These are phyloP conservation scores for Paecilomyces sp. DNA, from an alignment of 2,329 filamentous ascomycete genomes.

Conservation along the genomic window DNA sequence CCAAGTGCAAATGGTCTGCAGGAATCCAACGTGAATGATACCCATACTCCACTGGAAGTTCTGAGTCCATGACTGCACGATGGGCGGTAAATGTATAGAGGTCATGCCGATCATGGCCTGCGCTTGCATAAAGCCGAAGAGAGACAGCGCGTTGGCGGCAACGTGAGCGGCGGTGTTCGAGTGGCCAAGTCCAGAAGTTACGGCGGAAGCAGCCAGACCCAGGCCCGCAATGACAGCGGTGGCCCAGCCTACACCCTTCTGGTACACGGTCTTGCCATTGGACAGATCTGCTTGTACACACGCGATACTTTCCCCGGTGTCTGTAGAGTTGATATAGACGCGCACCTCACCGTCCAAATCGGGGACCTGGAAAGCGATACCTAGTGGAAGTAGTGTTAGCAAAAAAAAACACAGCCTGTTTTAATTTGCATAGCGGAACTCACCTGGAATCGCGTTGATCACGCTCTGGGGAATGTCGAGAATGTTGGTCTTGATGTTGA, in stretches of 20 bases:
- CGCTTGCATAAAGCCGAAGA: slow-evolving; percentile 90
- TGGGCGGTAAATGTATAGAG: slow-evolving; percentile 72
- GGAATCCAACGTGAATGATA: slow-evolving; percentile 78
- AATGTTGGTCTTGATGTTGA: slow-evolving; percentile 68
- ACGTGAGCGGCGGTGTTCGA: slow-evolving; percentile 93
- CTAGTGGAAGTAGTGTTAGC: slow-evolving; percentile 21
- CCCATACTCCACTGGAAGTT: slow-evolving; percentile 99
- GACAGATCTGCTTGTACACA: slow-evolving; percentile 84
- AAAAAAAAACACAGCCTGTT: background rate
- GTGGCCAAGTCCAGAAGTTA: slow-evolving; percentile 84
- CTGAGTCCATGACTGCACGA: slow-evolving; percentile 89
- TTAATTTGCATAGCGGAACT: slow-evolving; percentile 12
- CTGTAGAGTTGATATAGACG: slow-evolving; percentile 69
- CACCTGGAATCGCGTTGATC: slow-evolving; percentile 61
- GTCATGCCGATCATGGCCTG: slow-evolving; percentile 88
- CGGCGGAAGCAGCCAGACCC: slow-evolving; percentile 74
- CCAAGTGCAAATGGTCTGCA: slow-evolving; percentile 88
- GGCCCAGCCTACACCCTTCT: slow-evolving; percentile 81
- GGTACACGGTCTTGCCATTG: slow-evolving; percentile 87
- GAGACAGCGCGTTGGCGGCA: slow-evolving; percentile 85
- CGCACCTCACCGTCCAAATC: slow-evolving; percentile 83
- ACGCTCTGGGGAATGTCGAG: slow-evolving; percentile 47
- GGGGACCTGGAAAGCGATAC: slow-evolving; percentile 80
- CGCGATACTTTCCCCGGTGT: slow-evolving; percentile 60
- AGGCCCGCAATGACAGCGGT: slow-evolving; percentile 82